Conservation (phyloP, 441 rosid species). For the Theobroma grandiflorum region DNA sequence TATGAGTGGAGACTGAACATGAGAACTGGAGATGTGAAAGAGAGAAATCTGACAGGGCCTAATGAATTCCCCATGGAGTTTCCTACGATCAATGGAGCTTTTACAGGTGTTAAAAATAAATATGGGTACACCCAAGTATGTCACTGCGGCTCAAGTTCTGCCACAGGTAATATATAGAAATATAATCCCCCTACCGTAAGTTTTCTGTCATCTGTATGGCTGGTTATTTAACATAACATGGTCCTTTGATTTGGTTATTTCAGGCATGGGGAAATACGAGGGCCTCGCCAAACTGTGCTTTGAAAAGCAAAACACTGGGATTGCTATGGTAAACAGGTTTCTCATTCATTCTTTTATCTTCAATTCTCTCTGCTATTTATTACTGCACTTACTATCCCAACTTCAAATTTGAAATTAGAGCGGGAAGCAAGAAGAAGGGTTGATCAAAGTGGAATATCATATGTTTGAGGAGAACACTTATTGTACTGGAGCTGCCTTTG, state of each 20-base stretch:
- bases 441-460: slow-evolving; percentile 44
- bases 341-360: neutral
- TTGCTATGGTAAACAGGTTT: neutral
- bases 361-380: neutral
- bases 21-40: slow-evolving; percentile 42
- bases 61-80: slow-evolving; percentile 22
- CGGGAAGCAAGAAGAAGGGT: slow-evolving; percentile 6
- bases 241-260: neutral
- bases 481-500: slow-evolving; percentile 51
- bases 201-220: slow-evolving; percentile 12
- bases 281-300: slow-evolving; percentile 58
- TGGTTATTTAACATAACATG: neutral
- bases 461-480: slow-evolving; percentile 41
- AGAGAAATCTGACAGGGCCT: slow-evolving; percentile 25
- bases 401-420: slow-evolving; percentile 1
- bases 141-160: slow-evolving; percentile 30
- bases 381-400: neutral
- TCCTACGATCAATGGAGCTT: slow-evolving; percentile 22
- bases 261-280: slow-evolving; percentile 50
- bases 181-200: neutral
- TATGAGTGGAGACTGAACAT: slow-evolving; percentile 60
- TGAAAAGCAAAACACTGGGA: slow-evolving; percentile 19
- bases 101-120: slow-evolving; percentile 20
- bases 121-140: slow-evolving; percentile 22
- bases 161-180: slow-evolving; percentile 29